These are phyloP conservation scores for Geum urbanum DNA, from an alignment of 306 rosid species.

Conservation along the genomic window DNA sequence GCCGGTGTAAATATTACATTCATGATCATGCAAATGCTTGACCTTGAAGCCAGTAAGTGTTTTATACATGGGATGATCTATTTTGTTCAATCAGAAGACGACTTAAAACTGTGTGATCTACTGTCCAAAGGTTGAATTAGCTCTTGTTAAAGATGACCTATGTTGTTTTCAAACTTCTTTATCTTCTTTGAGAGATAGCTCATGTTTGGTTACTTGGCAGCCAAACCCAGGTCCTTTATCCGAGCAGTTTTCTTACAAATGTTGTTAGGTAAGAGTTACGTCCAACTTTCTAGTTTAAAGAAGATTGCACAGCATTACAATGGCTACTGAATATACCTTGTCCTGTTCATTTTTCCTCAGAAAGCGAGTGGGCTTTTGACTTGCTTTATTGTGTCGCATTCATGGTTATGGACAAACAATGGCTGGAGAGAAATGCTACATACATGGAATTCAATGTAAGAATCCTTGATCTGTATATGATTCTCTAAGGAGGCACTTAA, in stretches of 20 bases:
- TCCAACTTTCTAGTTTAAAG: not conserved
- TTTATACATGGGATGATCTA: not conserved
- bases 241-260: constrained; percentile 74
- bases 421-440: constrained; percentile 80
- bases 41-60: constrained; percentile 64
- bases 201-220: constrained; percentile 53
- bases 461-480: constrained; percentile 13
- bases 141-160: not conserved
- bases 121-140: not conserved
- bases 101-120: not conserved
- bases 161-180: not conserved
- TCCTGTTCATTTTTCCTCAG: constrained; percentile 44
- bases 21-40: constrained; percentile 91
- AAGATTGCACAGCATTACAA: not conserved
- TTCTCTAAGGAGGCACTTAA: not conserved
- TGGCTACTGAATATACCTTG: not conserved
- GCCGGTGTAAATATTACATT: constrained; percentile 88
- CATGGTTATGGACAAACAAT: constrained; percentile 75
- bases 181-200: constrained; percentile 16
- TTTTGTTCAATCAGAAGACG: not conserved
- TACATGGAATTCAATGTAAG: constrained; percentile 95
- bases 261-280: constrained; percentile 58
- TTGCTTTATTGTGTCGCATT: constrained; percentile 85
- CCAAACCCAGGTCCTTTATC: constrained; percentile 63
- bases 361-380: constrained; percentile 85